Base-by-base conservation (phyloP, 805 yeast genomes). In the Saccharomycopsis amapae region DNA sequence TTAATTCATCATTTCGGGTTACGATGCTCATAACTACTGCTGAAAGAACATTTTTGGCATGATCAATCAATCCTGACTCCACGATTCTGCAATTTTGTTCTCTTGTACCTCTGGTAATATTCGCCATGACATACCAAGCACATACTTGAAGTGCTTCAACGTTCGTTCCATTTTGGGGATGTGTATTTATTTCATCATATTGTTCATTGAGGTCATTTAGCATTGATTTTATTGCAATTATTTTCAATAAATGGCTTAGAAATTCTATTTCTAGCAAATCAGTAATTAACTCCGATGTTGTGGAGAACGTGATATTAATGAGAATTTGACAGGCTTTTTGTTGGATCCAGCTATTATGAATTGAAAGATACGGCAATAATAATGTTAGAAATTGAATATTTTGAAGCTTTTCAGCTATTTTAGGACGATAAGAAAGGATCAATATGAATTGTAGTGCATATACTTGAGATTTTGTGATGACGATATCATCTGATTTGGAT, bases 241-340 rank as follows among this genome's bases (percentile, higher is more conserved):
- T 47, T 2, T 22, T n/a, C 7, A 47, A 25, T 9, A 47, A 36
- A 5, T 30, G 40, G 5, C 17, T 24, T 17, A 47, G 19, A 2
- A 47, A 18, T 12, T 43, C 25, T 17, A 22, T 22, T 5, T 43
- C 43, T 12, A 47, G 22, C n/a, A 47, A 23, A 5, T 47, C 48
- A 10, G 33, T 31, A 13, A 43, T 39, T n/a, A 15, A 34, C 26
- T n/a, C 15, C 6, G n/a, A 40, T 32, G 17, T 44, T 28, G 33
- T n/a, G n/a, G 30, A 4, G 41, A 41, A 49, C 6, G 47, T 42
- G 31, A 49, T 42, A 24, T 49, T 49, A 6, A 49, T 42, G 22
- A 49, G 38, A 5, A 49, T 42, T 25, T 49, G 50, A 25, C 45
- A 49, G 4, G 34, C 40, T 42, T 45, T 45, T 31, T 41, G 45